phyloP scores from a whole-genome alignment of 192 early-diverging fungal genomes.

The Mortierella alpina region DNA sequence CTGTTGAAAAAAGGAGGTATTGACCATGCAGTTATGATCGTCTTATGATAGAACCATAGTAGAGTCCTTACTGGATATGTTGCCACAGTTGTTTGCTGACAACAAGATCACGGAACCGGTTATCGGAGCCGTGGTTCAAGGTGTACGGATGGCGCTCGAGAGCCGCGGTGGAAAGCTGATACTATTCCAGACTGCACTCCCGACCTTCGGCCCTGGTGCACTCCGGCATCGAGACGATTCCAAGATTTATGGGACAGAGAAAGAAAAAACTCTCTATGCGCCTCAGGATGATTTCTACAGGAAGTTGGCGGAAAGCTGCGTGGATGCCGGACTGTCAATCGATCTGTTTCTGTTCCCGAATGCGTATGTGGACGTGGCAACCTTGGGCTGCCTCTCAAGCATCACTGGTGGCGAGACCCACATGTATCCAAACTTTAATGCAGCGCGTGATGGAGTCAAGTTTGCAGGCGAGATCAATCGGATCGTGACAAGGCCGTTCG shows the following conservation, averaged over 20 bases:
- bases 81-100: slow-evolving; percentile 86
- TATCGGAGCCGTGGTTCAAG: slow-evolving; percentile 85
- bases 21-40: not conserved
- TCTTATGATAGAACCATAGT: slow-evolving; percentile 69
- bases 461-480: slow-evolving; percentile 79
- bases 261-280: slow-evolving; percentile 88
- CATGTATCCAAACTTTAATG: slow-evolving; percentile 86
- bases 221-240: slow-evolving; percentile 89
- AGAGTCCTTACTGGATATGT: slow-evolving; percentile 80
- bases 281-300: slow-evolving; percentile 91
- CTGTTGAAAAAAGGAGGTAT: not conserved
- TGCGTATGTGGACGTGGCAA: slow-evolving; percentile 92
- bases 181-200: slow-evolving; percentile 87
- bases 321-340: slow-evolving; percentile 84
- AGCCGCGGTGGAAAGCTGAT: slow-evolving; percentile 87
- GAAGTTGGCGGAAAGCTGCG: slow-evolving; percentile 84
- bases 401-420: slow-evolving; percentile 91
- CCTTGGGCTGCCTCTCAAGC: slow-evolving; percentile 79
- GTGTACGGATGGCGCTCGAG: slow-evolving; percentile 79
- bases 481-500: slow-evolving; percentile 81
- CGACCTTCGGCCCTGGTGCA: slow-evolving; percentile 85
- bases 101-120: slow-evolving; percentile 81
- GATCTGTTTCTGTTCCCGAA: slow-evolving; percentile 93
- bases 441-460: slow-evolving; percentile 72
- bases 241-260: slow-evolving; percentile 91